A percentile compares a stretch with the other conserved stretches of the same genome.
These are phyloP conservation scores for grape (Vitis vinifera) DNA, from an alignment of 164 flowering plant species.

Conservation along the genomic window DNA sequence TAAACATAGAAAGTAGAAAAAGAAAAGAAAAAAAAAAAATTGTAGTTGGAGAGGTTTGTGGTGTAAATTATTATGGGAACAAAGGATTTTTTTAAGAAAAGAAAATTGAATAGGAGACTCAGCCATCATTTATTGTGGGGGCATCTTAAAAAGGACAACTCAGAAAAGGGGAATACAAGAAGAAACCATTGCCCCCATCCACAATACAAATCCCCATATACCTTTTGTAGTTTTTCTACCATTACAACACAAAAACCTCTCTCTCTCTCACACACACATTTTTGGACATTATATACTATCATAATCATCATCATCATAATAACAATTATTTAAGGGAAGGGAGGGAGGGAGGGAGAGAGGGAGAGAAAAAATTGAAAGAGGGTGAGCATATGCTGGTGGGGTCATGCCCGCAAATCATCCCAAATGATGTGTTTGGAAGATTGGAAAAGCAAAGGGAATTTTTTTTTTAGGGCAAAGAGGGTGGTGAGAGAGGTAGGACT, in stretches of 20 bases:
- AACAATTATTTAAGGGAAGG: conserved; percentile 9
- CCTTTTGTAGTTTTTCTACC: conserved; percentile 15
- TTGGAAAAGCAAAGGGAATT: background rate
- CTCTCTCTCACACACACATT: conserved; percentile 7
- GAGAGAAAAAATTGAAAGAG: background rate
- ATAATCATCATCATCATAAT: conserved; percentile 13
- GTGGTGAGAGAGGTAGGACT: background rate
- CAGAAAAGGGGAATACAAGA: conserved; percentile 6
- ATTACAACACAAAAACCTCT: conserved; percentile 1
- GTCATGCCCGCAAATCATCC: conserved; percentile 6
- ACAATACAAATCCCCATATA: conserved; percentile 16
- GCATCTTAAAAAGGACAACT: conserved; percentile 13
- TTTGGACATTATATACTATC: conserved; percentile 9
- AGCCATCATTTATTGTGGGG: conserved; percentile 18
- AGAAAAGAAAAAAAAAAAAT: background rate
- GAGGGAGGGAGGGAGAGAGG: background rate
- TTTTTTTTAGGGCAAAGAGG: background rate
- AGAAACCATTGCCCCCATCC: background rate
- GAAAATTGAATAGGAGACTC: conserved; percentile 2
- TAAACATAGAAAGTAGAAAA: background rate
- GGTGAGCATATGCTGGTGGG: conserved; percentile 14
- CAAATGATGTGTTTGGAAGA: conserved; percentile 11
- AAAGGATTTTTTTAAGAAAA: conserved; percentile 1
- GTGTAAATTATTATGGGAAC: background rate
- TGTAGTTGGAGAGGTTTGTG: background rate